Evolutionary conservation across 306 rosid genomes (phyloP), one percentile per base, ranked within the genome.

Genomic region (Purshia tridentata): DNA sequence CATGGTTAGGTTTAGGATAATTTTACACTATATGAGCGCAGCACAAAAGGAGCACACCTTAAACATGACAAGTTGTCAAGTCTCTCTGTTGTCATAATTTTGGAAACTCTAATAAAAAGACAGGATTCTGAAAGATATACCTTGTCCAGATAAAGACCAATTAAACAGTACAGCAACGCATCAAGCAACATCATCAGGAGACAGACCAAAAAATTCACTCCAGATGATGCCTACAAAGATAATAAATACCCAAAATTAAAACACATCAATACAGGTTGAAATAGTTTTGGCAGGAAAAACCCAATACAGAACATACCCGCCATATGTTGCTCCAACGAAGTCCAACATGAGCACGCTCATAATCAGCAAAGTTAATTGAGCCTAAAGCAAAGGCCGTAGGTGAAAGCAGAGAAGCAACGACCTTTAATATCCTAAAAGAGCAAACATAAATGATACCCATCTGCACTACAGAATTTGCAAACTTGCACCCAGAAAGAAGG

Each of bases 341-440:
- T 73, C 98, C 98, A 80, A 93, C 98, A 85, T 92, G 98, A 67
- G 97, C 98, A 69, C 96, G 96, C 85, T 93, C 98, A 80, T 93
- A 93, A 80, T 93, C 98, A 55, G 98, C 97, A 63, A 93, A 91
- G 85, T 91, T 93, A 74, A 93, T 64, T 19, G 98, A 93, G 64
- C 98, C 98, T 48, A 91, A 73, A 76, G 98, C 97, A 80, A 93
- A 93, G 73, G 98, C 97, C 1, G 91, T 89, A 61, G 98, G 97
- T 37, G 97, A 93, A 88, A 93, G 97, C 69, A 93, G 76, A 66
- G 98, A 93, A 65, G 96, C 94, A 82, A 81, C 29, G 73, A 90
- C 83, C 91, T 93, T 93, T 81, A 89, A 78, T 77, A 85, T 60
- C 87, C 97, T 93, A 86, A 79, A 82, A 80, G 53, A 59, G 78